Percentiles rank a stretch among this genome's conserved stretches.
These are phyloP conservation scores for Pestalotiopsis sp. DNA, from an alignment of 2,329 filamentous ascomycete genomes.

Conservation along the genomic window DNA sequence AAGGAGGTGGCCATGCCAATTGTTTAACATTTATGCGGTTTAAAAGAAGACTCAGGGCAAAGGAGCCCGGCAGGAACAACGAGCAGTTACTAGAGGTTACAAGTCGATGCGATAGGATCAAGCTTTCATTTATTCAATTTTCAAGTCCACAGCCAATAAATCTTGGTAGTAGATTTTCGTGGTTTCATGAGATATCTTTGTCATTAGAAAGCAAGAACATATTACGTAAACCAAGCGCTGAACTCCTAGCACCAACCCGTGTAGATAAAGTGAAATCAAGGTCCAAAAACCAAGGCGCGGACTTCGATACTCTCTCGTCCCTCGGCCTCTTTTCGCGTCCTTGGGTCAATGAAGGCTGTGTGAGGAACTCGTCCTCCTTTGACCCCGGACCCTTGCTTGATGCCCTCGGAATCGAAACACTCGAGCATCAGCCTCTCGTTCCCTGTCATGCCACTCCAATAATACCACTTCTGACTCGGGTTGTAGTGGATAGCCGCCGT, in stretches of 20 bases:
- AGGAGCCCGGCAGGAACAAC: background rate
- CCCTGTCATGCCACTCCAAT: conserved; percentile 76
- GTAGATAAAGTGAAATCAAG: conserved; percentile 31
- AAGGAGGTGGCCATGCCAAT: background rate
- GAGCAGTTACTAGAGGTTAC: background rate
- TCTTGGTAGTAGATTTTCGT: background rate
- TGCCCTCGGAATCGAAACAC: conserved; percentile 72
- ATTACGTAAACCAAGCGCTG: background rate
- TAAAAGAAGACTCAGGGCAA: background rate
- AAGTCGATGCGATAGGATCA: background rate
- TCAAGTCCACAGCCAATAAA: background rate
- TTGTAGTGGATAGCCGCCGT: conserved; percentile 70
- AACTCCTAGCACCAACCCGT: background rate
- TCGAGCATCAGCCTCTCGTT: conserved; percentile 76
- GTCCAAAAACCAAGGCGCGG: conserved; percentile 79
- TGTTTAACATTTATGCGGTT: background rate
- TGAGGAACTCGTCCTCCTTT: conserved; percentile 66
- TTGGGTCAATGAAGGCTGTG: conserved; percentile 77
- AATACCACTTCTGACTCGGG: conserved; percentile 72
- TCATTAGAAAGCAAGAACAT: background rate
- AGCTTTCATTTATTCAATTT: background rate
- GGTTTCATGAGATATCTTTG: background rate
- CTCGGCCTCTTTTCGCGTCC: conserved; percentile 69
- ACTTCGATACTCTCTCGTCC: conserved; percentile 89
- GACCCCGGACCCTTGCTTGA: conserved; percentile 50